phyloP scores from a whole-genome alignment of 805 yeast species.

The Metschnikowia dekortorum region DNA sequence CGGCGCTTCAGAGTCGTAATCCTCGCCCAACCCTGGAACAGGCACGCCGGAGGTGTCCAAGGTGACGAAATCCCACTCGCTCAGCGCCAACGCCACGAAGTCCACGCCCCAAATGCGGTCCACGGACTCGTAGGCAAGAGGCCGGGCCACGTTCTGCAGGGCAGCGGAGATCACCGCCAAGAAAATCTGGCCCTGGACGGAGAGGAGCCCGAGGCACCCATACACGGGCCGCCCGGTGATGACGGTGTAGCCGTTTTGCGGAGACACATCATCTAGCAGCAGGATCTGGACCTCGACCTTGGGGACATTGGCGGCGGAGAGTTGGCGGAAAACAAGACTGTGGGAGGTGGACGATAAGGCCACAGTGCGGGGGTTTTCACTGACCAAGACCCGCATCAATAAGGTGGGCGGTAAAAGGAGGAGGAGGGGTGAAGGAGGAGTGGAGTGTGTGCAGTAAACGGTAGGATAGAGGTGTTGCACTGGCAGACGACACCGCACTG shows the following conservation, averaged over 20 bases:
- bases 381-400: slow-evolving; percentile 12
- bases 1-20: slow-evolving; percentile 19
- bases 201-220: slow-evolving; percentile 81
- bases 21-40: slow-evolving; percentile 24
- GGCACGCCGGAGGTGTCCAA: slow-evolving; percentile 69
- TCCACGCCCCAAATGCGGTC: slow-evolving; percentile 82
- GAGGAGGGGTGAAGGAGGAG: neutral
- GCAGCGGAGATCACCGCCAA: slow-evolving; percentile 77
- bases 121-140: slow-evolving; percentile 74
- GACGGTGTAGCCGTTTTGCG: slow-evolving; percentile 33
- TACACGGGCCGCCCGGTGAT: slow-evolving; percentile 39
- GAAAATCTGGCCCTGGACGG: slow-evolving; percentile 62
- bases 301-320: slow-evolving; percentile 3
- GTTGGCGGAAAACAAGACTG: slow-evolving; percentile 14
- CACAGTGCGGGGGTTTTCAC: slow-evolving; percentile 15
- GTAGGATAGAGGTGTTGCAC: neutral
- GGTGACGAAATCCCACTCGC: slow-evolving; percentile 76
- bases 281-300: slow-evolving; percentile 44
- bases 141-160: slow-evolving; percentile 67
- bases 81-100: slow-evolving; percentile 67
- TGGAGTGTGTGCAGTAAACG: neutral
- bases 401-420: neutral
- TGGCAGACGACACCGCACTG: neutral
- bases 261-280: slow-evolving; percentile 32
- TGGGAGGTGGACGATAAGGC: slow-evolving; percentile 16